These are phyloP conservation scores for Ophidiomyces ophidiicola DNA, from an alignment of 2,329 filamentous ascomycete species.

Conservation along the genomic window DNA sequence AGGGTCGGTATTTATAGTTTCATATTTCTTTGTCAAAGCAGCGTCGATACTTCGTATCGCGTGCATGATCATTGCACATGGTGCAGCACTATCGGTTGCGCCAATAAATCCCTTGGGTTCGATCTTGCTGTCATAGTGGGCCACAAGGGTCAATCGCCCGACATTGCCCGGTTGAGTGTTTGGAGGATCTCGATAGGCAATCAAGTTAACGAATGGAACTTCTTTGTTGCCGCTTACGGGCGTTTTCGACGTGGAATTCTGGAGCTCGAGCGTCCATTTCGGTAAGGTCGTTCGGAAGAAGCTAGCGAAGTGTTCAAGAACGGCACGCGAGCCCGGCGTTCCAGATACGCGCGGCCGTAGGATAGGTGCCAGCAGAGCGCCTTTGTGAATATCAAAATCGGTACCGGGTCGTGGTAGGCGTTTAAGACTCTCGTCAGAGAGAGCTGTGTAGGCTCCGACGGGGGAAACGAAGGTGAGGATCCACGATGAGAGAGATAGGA, in stretches of 20 bases:
- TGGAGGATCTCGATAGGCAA: constrained; percentile 78
- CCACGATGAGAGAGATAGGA: constrained; percentile 8
- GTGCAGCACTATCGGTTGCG: constrained; percentile 83
- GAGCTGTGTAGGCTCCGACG: constrained; percentile 41
- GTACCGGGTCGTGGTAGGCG: constrained; percentile 57
- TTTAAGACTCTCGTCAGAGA: constrained; percentile 64
- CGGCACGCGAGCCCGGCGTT: constrained; percentile 58
- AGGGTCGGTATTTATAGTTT: constrained; percentile 48
- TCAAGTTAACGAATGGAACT: constrained; percentile 75
- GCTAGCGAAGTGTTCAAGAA: constrained; percentile 67
- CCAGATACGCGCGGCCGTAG: constrained; percentile 80
- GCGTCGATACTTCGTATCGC: constrained; percentile 67
- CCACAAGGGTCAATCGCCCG: constrained; percentile 70
- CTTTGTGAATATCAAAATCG: constrained; percentile 67
- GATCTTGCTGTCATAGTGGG: constrained; percentile 84
- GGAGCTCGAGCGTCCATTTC: constrained; percentile 65
- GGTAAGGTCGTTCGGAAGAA: constrained; percentile 69
- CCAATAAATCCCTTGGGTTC: constrained; percentile 78
- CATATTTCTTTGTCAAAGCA: constrained; percentile 72
- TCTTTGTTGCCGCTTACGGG: constrained; percentile 58
- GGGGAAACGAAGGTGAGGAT: constrained; percentile 20
- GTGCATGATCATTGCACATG: constrained; percentile 88
- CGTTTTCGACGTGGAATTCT: constrained; percentile 81
- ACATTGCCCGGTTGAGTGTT: constrained; percentile 64
- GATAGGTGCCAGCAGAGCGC: constrained; percentile 71